Evolutionary conservation across 306 rosid genomes (phyloP).

Genomic region (Citrullus mucosospermus): DNA sequence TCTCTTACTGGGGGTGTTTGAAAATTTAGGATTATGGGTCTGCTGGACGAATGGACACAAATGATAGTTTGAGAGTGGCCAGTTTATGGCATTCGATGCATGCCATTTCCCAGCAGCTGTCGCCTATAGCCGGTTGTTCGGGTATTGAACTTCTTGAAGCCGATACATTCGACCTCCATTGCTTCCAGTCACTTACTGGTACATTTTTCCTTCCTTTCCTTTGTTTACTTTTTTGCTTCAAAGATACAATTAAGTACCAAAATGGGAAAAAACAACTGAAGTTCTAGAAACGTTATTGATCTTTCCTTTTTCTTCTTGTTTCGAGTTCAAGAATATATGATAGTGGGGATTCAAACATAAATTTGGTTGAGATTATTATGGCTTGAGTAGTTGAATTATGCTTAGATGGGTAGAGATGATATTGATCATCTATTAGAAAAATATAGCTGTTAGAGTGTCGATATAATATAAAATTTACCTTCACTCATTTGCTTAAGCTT

Average conservation of each 20-base stretch:
- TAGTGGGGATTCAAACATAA: no score
- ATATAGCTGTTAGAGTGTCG: neutral
- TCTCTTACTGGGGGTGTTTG: neutral
- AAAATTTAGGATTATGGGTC: constrained; percentile 62
- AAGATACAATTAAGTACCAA: neutral
- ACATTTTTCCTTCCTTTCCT: neutral
- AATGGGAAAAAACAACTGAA: neutral
- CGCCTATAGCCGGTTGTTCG: constrained; percentile 60
- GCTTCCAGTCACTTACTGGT: constrained; percentile 88
- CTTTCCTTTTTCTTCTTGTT: neutral
- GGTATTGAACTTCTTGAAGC: constrained; percentile 93
- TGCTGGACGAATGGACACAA: constrained; percentile 83
- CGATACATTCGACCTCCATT: constrained; percentile 86
- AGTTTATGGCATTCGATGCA: constrained; percentile 99
- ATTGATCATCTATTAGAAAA: neutral
- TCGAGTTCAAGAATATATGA: neutral
- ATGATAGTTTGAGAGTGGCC: constrained; percentile 87
- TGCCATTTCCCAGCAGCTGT: constrained; percentile 85
- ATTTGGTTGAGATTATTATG: neutral
- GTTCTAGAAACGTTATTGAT: neutral
- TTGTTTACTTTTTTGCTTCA: neutral
- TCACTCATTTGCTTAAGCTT: no score
- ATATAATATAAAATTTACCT: no score
- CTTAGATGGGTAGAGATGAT: neutral
- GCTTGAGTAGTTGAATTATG: neutral